These are phyloP conservation scores for Maudiozyma serrabonitensis DNA, from an alignment of 805 yeast species.

Conservation along the genomic window DNA sequence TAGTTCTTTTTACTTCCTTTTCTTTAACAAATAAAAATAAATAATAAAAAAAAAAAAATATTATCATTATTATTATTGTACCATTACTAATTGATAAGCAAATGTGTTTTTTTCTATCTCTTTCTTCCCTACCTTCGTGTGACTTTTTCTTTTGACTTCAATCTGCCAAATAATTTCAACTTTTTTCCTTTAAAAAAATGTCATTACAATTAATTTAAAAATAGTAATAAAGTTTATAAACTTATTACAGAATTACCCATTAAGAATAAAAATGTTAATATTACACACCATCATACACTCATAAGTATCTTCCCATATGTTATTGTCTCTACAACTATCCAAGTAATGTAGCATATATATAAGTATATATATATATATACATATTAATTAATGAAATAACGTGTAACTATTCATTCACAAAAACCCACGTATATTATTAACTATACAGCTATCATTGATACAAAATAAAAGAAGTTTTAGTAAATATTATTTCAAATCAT, in stretches of 20 bases:
- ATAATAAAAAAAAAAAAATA: too few species aligned
- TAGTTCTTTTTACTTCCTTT: background rate
- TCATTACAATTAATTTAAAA: too few species aligned
- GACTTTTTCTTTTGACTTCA: background rate
- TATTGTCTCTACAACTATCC: too few species aligned
- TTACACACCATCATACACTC: too few species aligned
- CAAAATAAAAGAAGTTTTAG: too few species aligned
- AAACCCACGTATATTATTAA: too few species aligned
- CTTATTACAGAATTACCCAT: background rate
- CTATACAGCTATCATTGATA: too few species aligned
- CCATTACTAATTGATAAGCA: too few species aligned
- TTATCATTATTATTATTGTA: background rate
- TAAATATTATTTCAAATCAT: too few species aligned
- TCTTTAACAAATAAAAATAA: background rate
- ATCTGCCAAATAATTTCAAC: background rate
- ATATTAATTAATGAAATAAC: background rate
- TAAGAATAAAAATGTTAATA: background rate
- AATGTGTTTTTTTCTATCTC: too few species aligned
- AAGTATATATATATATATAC: background rate
- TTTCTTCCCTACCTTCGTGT: too few species aligned
- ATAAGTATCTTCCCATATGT: too few species aligned
- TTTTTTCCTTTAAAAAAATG: background rate
- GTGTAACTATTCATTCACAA: background rate
- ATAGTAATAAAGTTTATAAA: background rate
- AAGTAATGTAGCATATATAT: background rate